These are phyloP conservation scores for Hypoxylon rickii DNA, from an alignment of 495 filamentous ascomycete species.

Conservation along the genomic window DNA sequence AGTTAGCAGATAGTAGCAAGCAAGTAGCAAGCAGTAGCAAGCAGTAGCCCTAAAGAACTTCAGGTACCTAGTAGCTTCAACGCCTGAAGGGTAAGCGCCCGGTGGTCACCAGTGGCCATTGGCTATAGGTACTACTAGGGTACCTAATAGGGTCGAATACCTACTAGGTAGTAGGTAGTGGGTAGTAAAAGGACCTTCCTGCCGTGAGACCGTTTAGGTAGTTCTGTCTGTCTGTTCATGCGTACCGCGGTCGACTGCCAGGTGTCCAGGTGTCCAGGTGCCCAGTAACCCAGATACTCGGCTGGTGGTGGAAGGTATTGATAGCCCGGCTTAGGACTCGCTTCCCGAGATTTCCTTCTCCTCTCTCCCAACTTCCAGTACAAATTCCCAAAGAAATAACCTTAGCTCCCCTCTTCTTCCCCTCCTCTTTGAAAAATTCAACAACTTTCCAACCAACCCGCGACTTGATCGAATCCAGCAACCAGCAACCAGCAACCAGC, in stretches of 20 bases:
- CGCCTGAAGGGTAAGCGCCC: no score
- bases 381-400: constrained; percentile 35
- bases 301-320: constrained; percentile 3
- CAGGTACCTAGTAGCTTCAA: no score
- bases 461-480: no score
- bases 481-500: no score
- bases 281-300: no score
- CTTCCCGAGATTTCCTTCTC: constrained; percentile 29
- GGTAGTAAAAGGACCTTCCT: constrained; percentile 1
- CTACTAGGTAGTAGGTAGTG: not conserved
- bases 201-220: constrained; percentile 30
- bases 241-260: no score
- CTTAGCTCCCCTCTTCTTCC: constrained; percentile 27
- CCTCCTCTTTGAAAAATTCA: constrained; percentile 21
- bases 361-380: constrained; percentile 18
- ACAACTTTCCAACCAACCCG: constrained; percentile 12
- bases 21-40: no score
- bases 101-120: no score
- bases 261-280: no score
- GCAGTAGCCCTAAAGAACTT: constrained; percentile 8
- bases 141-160: no score
- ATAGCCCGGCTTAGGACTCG: constrained; percentile 15
- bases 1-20: no score
- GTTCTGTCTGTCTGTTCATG: no score
- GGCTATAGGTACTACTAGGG: constrained; percentile 1